phyloP scores from a whole-genome alignment of 495 filamentous ascomycete genomes.

The Penicillium paxilli region DNA sequence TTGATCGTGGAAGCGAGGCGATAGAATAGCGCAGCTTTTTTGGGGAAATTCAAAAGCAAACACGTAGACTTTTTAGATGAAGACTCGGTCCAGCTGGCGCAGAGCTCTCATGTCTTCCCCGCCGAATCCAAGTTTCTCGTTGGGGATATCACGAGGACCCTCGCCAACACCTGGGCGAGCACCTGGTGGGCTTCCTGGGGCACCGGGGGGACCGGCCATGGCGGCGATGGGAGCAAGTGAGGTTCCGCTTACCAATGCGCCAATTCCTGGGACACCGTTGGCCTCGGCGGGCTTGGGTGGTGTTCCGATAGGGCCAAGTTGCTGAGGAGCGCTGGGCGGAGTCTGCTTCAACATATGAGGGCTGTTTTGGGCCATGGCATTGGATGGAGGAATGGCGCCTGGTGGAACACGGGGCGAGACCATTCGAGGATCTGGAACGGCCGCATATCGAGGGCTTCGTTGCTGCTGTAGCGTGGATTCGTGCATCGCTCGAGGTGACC shows the following conservation, averaged over 20 bases:
- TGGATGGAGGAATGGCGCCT: constrained; percentile 25
- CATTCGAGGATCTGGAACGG: constrained; percentile 30
- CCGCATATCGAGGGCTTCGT: constrained; percentile 35
- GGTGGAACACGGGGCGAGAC: constrained; percentile 39
- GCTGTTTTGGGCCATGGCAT: constrained; percentile 30
- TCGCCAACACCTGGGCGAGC: constrained; percentile 31
- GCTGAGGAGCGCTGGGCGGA: constrained; percentile 21
- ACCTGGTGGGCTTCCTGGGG: constrained; percentile 12
- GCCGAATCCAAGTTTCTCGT: constrained; percentile 60
- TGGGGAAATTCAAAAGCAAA: too few relatives aligned
- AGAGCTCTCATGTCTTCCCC: constrained; percentile 67
- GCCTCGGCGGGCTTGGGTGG: constrained; percentile 29
- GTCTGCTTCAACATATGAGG: constrained; percentile 35
- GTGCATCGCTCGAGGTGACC: constrained; percentile 38
- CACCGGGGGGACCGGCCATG: constrained; percentile 19
- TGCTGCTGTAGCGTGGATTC: constrained; percentile 28
- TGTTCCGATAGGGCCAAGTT: constrained; percentile 20
- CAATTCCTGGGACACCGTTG: constrained; percentile 52
- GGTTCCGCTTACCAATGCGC: constrained; percentile 51
- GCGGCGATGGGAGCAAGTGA: constrained; percentile 42
- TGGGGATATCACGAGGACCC: constrained; percentile 62
- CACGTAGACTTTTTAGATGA: too few relatives aligned
- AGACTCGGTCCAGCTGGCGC: constrained; percentile 60
- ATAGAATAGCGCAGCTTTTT: neutral
- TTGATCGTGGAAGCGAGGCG: neutral